Conservation (phyloP, 1,284 basidiomycete species). For the Sporisorium iseilematis-ciliati region DNA sequence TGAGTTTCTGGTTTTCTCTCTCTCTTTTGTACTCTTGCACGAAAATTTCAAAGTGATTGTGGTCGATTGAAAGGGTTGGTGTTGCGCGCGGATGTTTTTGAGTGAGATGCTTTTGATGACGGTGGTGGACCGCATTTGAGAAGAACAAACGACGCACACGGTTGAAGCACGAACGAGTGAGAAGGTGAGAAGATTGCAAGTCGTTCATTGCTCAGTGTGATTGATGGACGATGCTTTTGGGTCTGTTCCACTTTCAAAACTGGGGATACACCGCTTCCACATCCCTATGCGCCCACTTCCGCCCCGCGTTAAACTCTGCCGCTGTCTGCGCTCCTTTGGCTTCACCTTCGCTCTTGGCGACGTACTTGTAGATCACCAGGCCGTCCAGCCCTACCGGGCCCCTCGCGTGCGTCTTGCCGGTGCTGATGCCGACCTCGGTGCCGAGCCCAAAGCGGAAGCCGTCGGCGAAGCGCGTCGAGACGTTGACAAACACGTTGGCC, state of each 20-base stretch:
- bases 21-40: too few relatives aligned
- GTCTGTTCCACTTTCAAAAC: constrained; percentile 18
- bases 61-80: too few relatives aligned
- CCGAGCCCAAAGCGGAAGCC: constrained; percentile 97
- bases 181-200: too few relatives aligned
- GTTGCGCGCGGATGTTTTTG: too few relatives aligned
- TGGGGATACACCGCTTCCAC: constrained; percentile 25
- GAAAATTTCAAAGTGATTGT: too few relatives aligned
- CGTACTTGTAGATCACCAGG: constrained; percentile 68
- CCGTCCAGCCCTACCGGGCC: constrained; percentile 97
- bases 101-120: too few relatives aligned
- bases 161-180: too few relatives aligned
- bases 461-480: constrained; percentile 94
- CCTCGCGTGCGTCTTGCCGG: constrained; percentile 93
- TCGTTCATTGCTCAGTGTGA: too few relatives aligned
- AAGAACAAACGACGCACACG: too few relatives aligned
- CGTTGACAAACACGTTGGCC: constrained; percentile 93
- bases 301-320: constrained; percentile 23
- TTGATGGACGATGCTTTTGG: too few relatives aligned
- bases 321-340: constrained; percentile 26
- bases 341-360: constrained; percentile 14
- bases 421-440: constrained; percentile 97
- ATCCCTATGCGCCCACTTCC: constrained; percentile 31
- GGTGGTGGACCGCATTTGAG: too few relatives aligned
- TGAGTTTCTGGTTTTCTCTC: too few relatives aligned